A percentile compares a stretch with the other conserved stretches of the same genome.
These are phyloP conservation scores for Coelastrella sp. DNA, from an alignment of 139 green algal genomes.

Conservation along the genomic window DNA sequence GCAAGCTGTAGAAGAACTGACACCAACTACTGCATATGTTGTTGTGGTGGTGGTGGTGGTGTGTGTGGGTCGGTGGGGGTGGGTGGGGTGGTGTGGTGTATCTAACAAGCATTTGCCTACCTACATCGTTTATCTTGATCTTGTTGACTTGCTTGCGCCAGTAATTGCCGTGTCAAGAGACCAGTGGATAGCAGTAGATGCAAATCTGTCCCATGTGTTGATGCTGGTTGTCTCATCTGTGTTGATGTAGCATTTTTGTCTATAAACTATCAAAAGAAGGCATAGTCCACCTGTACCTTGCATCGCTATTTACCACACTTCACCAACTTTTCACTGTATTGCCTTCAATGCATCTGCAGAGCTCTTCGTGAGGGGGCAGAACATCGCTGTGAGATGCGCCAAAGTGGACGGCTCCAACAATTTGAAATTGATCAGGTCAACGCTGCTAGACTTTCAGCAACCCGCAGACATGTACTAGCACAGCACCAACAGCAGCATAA, in stretches of 20 bases:
- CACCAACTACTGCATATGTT: too few relatives aligned
- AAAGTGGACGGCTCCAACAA: background rate
- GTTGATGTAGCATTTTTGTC: too few relatives aligned
- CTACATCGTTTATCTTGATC: too few relatives aligned
- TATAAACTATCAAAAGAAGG: too few relatives aligned
- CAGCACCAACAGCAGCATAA: slow-evolving; percentile 23
- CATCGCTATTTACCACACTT: background rate
- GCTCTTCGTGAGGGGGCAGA: slow-evolving; percentile 5
- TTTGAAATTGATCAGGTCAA: background rate
- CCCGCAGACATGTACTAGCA: background rate
- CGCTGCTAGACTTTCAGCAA: background rate
- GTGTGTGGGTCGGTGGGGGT: too few relatives aligned
- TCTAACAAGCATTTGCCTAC: background rate
- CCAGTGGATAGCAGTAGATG: too few relatives aligned
- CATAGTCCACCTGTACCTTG: background rate
- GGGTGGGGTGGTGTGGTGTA: too few relatives aligned
- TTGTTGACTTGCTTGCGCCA: background rate
- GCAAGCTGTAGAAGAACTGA: background rate
- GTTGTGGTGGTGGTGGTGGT: too few relatives aligned
- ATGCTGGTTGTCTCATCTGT: too few relatives aligned
- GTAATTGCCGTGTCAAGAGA: background rate
- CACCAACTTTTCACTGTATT: background rate
- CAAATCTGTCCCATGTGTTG: too few relatives aligned
- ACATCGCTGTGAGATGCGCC: background rate
- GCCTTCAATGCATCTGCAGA: background rate